phyloP scores from a whole-genome alignment of 2,329 filamentous ascomycete genomes.

The Fusarium nematophilum region DNA sequence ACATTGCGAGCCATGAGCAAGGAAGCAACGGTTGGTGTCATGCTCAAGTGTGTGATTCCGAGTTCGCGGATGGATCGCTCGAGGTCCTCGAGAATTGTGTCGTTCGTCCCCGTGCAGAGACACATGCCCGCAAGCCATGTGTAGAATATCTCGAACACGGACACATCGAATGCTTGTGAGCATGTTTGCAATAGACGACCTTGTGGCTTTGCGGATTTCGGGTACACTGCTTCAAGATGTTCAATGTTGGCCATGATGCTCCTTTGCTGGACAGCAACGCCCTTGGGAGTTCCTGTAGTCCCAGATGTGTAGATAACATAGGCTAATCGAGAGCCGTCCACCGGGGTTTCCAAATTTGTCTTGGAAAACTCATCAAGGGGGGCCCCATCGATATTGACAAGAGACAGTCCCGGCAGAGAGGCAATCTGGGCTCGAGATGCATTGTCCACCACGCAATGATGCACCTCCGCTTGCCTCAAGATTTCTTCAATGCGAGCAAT shows the following conservation, averaged over 20 bases:
- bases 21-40: conserved; percentile 87
- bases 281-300: conserved; percentile 83
- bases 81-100: conserved; percentile 78
- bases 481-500: conserved; percentile 69
- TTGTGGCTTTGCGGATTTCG: conserved; percentile 51
- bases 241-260: conserved; percentile 83
- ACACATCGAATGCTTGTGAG: conserved; percentile 88
- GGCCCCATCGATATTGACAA: conserved; percentile 50
- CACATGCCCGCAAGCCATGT: conserved; percentile 83
- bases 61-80: conserved; percentile 73
- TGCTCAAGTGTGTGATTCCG: conserved; percentile 80
- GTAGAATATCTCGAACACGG: conserved; percentile 91
- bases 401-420: conserved; percentile 23
- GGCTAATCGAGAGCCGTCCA: conserved; percentile 65
- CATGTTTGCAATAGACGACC: conserved; percentile 83
- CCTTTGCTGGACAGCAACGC: conserved; percentile 79
- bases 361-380: conserved; percentile 45
- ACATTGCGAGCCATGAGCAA: conserved; percentile 76
- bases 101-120: conserved; percentile 79
- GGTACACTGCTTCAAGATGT: conserved; percentile 74
- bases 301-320: conserved; percentile 89
- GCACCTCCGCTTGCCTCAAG: conserved; percentile 67
- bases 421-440: conserved; percentile 30
- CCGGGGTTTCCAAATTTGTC: conserved; percentile 51
- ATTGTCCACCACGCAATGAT: conserved; percentile 56